Conservation (phyloP, 2,329 filamentous ascomycete genomes). For the Saccharata proteae region DNA sequence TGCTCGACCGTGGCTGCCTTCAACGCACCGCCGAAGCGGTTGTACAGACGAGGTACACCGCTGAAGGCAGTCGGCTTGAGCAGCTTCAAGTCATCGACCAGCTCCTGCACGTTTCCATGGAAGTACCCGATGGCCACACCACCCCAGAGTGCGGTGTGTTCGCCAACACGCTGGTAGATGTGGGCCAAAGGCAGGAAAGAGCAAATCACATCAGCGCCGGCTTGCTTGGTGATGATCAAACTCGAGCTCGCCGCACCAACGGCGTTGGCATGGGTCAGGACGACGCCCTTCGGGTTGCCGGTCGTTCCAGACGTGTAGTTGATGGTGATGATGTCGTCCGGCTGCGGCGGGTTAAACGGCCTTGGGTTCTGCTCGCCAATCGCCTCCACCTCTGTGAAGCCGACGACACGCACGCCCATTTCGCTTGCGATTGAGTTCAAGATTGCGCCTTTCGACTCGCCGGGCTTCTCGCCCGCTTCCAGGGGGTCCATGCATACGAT, state of each 20-base stretch:
- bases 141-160: constrained; percentile 60
- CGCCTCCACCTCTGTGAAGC: constrained; percentile 68
- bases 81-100: constrained; percentile 85
- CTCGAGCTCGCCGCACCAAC: constrained; percentile 57
- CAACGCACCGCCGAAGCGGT: constrained; percentile 76
- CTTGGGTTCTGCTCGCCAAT: constrained; percentile 60
- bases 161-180: constrained; percentile 78
- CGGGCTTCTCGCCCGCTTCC: constrained; percentile 62
- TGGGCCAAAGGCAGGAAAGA: constrained; percentile 92
- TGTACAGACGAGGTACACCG: constrained; percentile 85
- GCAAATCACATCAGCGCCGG: constrained; percentile 52
- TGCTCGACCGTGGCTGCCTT: constrained; percentile 67
- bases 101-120: constrained; percentile 73
- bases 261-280: constrained; percentile 71
- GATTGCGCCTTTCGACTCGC: constrained; percentile 67
- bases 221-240: constrained; percentile 41
- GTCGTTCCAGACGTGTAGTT: constrained; percentile 87
- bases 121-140: constrained; percentile 80
- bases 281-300: constrained; percentile 69
- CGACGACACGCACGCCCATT: constrained; percentile 65
- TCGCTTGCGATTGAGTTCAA: constrained; percentile 63
- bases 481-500: constrained; percentile 81
- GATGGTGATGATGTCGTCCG: constrained; percentile 73
- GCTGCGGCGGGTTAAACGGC: constrained; percentile 57
- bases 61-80: constrained; percentile 72